phyloP scores from a whole-genome alignment of 2,329 filamentous ascomycete genomes.

The Exserohilum rostratum region DNA sequence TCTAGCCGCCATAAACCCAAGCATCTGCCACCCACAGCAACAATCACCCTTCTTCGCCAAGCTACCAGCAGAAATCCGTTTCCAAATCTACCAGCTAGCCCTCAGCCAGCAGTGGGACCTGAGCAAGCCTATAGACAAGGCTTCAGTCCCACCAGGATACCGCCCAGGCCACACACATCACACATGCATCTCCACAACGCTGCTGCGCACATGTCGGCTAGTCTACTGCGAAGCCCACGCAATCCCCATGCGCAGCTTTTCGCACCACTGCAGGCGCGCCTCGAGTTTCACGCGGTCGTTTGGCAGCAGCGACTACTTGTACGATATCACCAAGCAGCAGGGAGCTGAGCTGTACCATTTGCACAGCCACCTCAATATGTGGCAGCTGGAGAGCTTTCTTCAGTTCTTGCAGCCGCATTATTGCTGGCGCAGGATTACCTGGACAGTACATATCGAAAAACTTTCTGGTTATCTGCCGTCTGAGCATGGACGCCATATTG shows the following conservation, averaged over 20 bases:
- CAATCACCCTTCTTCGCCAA: constrained; percentile 31
- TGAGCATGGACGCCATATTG: no score
- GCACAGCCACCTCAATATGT: constrained; percentile 19
- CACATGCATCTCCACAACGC: constrained; percentile 30
- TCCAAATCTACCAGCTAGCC: constrained; percentile 20
- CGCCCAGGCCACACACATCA: constrained; percentile 39
- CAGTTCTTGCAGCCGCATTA: constrained; percentile 25
- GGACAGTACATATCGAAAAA: constrained; percentile 32
- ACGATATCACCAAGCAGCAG: constrained; percentile 28
- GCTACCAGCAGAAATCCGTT: constrained; percentile 34
- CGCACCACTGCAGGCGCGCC: constrained; percentile 27
- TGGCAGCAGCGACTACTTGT: constrained; percentile 20
- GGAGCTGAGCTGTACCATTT: constrained; percentile 31
- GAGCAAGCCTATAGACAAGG: constrained; percentile 7
- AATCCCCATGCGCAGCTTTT: constrained; percentile 42
- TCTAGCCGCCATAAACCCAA: constrained; percentile 24
- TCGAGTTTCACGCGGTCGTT: constrained; percentile 13
- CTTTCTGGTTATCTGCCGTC: no score
- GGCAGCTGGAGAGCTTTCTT: constrained; percentile 3
- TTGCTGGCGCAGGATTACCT: constrained; percentile 31
- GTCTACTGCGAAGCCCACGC: constrained; percentile 48
- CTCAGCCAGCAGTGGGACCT: constrained; percentile 21
- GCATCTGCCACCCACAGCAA: constrained; percentile 24
- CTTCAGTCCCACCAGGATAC: constrained; percentile 18
- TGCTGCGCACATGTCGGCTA: constrained; percentile 49